phyloP scores from a whole-genome alignment of 768 basidiomycete genomes.

The Auricularia auricula-judae region DNA sequence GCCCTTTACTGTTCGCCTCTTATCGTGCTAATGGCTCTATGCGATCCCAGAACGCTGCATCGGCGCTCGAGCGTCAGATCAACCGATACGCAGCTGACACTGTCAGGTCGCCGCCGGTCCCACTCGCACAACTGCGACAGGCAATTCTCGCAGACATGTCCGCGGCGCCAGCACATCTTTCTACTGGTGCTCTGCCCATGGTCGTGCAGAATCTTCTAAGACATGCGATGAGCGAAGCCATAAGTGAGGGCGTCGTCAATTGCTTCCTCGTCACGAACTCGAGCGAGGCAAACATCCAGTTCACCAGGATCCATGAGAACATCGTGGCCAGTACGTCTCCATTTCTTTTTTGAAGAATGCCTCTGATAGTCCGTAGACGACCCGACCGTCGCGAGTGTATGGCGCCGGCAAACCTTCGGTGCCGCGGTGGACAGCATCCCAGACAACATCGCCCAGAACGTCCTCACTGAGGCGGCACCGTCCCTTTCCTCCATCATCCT shows the following conservation, averaged over 20 bases:
- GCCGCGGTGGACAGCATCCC: conserved; percentile 74
- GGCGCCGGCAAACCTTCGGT: conserved; percentile 83
- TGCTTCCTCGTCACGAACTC: conserved; percentile 81
- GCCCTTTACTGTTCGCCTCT: no score
- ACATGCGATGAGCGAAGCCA: conserved; percentile 65
- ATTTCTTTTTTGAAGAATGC: not conserved
- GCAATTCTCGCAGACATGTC: conserved; percentile 49
- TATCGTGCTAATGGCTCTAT: conserved; percentile 12
- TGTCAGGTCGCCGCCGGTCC: conserved; percentile 44
- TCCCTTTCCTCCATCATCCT: conserved; percentile 45
- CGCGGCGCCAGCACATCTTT: conserved; percentile 27
- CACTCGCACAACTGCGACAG: conserved; percentile 41
- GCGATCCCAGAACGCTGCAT: conserved; percentile 59
- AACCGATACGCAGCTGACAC: conserved; percentile 83
- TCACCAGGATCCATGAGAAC: conserved; percentile 81
- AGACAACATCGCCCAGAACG: conserved; percentile 53
- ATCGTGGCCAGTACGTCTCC: conserved; percentile 62
- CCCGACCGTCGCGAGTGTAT: conserved; percentile 79
- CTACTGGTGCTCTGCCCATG: conserved; percentile 36
- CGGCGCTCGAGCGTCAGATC: conserved; percentile 69
- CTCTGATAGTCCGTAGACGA: conserved; percentile 40
- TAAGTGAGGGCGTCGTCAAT: conserved; percentile 69
- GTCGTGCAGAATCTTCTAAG: conserved; percentile 70
- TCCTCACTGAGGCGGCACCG: conserved; percentile 65
- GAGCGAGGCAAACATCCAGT: conserved; percentile 69